These are phyloP conservation scores for Venturia carpophila DNA, from an alignment of 2,329 filamentous ascomycete species.

Conservation along the genomic window DNA sequence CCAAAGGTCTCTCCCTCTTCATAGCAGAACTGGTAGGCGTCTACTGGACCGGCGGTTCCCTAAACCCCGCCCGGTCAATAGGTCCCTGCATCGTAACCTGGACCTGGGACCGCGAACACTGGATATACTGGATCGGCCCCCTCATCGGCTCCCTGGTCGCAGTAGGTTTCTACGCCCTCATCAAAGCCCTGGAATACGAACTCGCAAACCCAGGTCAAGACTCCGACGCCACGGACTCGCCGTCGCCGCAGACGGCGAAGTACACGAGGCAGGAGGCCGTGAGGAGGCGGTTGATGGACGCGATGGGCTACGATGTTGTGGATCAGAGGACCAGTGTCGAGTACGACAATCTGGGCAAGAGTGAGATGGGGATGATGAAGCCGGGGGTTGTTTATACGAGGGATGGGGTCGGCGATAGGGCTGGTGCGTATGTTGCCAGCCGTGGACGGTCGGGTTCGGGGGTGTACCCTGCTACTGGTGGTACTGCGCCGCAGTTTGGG, in stretches of 20 bases:
- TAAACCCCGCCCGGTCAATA: slow-evolving; percentile 37
- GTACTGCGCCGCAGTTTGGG: not conserved
- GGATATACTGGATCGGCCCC: slow-evolving; percentile 32
- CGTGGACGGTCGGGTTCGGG: not conserved
- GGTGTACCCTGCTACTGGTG: not conserved
- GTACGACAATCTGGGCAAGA: not conserved
- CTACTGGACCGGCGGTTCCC: slow-evolving; percentile 36
- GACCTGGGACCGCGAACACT: slow-evolving; percentile 34
- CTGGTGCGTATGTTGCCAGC: not conserved
- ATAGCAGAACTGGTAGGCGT: slow-evolving; percentile 45
- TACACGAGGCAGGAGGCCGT: not conserved
- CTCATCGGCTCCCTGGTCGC: slow-evolving; percentile 21
- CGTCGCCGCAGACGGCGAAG: not conserved
- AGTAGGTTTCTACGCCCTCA: slow-evolving; percentile 23
- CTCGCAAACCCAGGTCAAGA: slow-evolving; percentile 22
- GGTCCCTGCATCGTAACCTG: slow-evolving; percentile 34
- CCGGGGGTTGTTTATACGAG: not conserved
- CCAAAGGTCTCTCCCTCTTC: slow-evolving; percentile 59
- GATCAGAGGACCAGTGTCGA: not conserved
- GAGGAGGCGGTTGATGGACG: not conserved
- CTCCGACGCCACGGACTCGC: not conserved
- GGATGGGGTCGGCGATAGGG: not conserved
- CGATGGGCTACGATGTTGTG: not conserved
- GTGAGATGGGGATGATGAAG: not conserved
- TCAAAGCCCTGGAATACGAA: slow-evolving; percentile 26